phyloP scores from a whole-genome alignment of 2,329 filamentous ascomycete species.

The Blastomyces silverae region DNA sequence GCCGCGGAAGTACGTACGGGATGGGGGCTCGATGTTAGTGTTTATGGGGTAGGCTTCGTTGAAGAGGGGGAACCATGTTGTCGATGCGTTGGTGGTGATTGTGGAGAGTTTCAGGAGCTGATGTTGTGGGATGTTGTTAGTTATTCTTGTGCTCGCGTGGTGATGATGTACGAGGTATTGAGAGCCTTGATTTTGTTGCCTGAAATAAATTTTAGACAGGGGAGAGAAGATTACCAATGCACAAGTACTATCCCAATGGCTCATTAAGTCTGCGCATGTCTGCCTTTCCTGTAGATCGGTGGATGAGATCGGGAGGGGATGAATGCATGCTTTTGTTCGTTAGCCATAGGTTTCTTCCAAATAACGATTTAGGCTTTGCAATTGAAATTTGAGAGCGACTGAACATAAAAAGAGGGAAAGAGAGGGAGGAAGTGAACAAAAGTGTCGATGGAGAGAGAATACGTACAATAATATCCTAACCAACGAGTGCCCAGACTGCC shows the following conservation, averaged over 20 bases:
- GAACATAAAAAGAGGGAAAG: neutral
- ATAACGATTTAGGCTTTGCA: too few species aligned
- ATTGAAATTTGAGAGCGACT: too few species aligned
- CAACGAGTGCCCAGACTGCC: constrained; percentile 23
- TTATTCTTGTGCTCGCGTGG: neutral
- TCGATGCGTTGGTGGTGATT: constrained; percentile 14
- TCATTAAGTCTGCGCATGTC: constrained; percentile 31
- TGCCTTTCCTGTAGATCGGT: constrained; percentile 29
- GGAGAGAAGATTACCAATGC: constrained; percentile 23
- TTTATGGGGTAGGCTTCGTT: constrained; percentile 23
- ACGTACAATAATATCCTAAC: constrained; percentile 35
- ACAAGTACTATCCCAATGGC: constrained; percentile 20
- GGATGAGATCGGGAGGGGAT: constrained; percentile 30
- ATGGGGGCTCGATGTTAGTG: neutral
- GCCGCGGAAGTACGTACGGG: constrained; percentile 27
- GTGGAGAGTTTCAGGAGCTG: constrained; percentile 26
- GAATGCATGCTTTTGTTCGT: constrained; percentile 30
- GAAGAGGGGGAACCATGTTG: constrained; percentile 30
- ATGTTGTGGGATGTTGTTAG: neutral
- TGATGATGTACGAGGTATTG: neutral
- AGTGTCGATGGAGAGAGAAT: neutral
- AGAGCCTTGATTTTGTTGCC: neutral
- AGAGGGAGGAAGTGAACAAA: neutral
- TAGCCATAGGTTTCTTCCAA: neutral
- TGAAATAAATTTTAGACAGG: neutral